Evolutionary conservation across 805 yeast genomes (phyloP), one percentile per base, ranked within the genome.

Genomic region (Sugiyamaella qingdaonensis): DNA sequence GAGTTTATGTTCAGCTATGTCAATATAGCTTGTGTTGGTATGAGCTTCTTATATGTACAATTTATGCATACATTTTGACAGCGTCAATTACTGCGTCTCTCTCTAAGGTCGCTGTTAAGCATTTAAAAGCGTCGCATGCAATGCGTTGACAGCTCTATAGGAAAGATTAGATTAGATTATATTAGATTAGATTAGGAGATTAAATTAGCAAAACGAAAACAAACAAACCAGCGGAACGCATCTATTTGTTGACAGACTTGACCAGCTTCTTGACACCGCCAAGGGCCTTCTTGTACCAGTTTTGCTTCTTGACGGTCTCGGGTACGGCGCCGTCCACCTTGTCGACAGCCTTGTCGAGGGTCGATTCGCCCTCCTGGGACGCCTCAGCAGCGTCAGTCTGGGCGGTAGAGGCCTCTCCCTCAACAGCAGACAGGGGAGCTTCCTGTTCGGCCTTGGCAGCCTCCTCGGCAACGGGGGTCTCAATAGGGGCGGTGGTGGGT

Each of bases 211-310:
- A 21, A 4, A 34, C 4, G n/a, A 4, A 14, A n/a, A 9, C n/a
- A n/a, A 34, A 34, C 16, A 34, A 34, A 34, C n/a, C 3, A 19
- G 13, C 14, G 24, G 24, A 39, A 9, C n/a, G 13, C 36, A 19
- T n/a, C 55, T 63, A 63, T 52, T 60, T 60, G 64, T 58, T 60
- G 51, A 63, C 66, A 47, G 54, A 52, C 62, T 64, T 64, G 58
- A 62, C 66, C 33, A 64, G 56, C 63, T 62, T 64, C 67, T 64
- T 64, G 54, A 64, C 49, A 18, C 55, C 52, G 39, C 50, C 44
- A 27, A 55, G 36, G 33, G 56, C 46, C 61, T 58, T 60, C 65
- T 63, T 63, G 61, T 56, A 51, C 55, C 54, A 55, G 33, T 58
- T 46, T 45, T 55, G 58, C 61, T 61, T 62, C 61, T 61, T 62